Conservation (phyloP, 345 rosid species). For the Sapria himalayana region DNA sequence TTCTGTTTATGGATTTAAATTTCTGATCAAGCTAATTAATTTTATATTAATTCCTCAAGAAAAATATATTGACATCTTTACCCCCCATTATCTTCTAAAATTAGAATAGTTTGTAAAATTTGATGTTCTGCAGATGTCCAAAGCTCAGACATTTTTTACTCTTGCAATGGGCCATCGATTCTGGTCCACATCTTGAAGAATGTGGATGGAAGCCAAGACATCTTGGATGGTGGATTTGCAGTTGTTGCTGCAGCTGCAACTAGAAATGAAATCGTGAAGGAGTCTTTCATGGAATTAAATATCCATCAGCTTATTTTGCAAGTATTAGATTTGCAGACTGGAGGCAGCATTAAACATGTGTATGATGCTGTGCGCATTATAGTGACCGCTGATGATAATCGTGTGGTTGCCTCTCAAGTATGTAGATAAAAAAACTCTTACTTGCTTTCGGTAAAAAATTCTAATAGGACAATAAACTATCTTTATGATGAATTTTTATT, state of each 20-base stretch:
- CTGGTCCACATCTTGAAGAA: conserved; percentile 26
- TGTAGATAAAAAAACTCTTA: too few species aligned
- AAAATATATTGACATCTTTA: too few species aligned
- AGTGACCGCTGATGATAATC: conserved; percentile 72
- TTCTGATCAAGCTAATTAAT: too few species aligned
- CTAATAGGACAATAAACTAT: too few species aligned
- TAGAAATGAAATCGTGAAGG: conserved; percentile 71
- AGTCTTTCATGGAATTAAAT: conserved; percentile 58
- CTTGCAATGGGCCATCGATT: conserved; percentile 32
- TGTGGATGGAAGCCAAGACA: conserved; percentile 22
- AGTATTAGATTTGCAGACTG: conserved; percentile 24
- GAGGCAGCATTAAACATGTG: conserved; percentile 22
- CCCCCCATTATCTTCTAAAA: too few species aligned
- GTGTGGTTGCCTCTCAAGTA: conserved; percentile 91
- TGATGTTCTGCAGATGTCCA: conserved; percentile 50
- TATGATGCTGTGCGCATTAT: conserved; percentile 61
- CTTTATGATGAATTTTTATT: too few species aligned
- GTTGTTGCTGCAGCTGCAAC: conserved; percentile 63
- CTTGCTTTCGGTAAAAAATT: too few species aligned
- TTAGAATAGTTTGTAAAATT: too few species aligned
- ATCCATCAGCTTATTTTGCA: conserved; percentile 55
- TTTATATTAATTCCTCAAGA: too few species aligned
- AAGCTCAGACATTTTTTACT: conserved; percentile 43
- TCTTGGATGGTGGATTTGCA: conserved; percentile 35
- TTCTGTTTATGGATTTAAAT: too few species aligned